Evolutionary conservation across 495 filamentous ascomycete genomes (phyloP), one percentile per base, ranked within the genome.

Genomic region (Evansstolkia leycettana): DNA sequence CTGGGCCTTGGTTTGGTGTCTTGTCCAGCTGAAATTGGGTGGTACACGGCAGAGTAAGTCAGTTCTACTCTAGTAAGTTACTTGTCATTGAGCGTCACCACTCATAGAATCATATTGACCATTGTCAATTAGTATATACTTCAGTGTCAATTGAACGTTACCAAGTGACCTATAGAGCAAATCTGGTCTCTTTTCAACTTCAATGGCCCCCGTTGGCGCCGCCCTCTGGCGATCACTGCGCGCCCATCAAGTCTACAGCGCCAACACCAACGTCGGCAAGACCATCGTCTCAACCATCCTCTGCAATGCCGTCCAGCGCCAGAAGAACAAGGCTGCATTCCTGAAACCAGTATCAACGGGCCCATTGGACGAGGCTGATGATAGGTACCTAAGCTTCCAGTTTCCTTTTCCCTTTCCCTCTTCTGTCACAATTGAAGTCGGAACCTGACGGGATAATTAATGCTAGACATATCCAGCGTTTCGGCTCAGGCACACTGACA

Each of bases 251-350:
- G 63, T 88, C 14, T 87, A 81, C 40, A 82, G 82, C 3, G 80
- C 82, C 19, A 86, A 87, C 46, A 87, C 82, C 3, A 70, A 83
- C 40, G 80, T 87, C 23, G 82, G 82, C 38, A 88, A 87, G 57
- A 86, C 82, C 0, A 68, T 88, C 17, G 65, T 81, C 29, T 78
- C 78, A 1, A 83, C 80, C 0, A 51, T 84, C 23, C 65, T 88
- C 11, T 78, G 75, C 50, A 76, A 69, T 45, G 69, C 78, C 1
- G 54, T 78, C 8, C 60, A 52, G 23, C 52, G 55, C 37, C 57
- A 57, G 16, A 50, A 60, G 20, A 65, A 72, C 36, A 55, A 64
- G 11, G 65, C 74, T 0, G 65, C 62, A 12, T 87, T 80, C 51
- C 46, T 88, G 8, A 88, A 88, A 43, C 82, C 82, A 1, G 71